Base-by-base conservation (phyloP, 1,284 basidiomycete species). In the Microbotryum saponariae region DNA sequence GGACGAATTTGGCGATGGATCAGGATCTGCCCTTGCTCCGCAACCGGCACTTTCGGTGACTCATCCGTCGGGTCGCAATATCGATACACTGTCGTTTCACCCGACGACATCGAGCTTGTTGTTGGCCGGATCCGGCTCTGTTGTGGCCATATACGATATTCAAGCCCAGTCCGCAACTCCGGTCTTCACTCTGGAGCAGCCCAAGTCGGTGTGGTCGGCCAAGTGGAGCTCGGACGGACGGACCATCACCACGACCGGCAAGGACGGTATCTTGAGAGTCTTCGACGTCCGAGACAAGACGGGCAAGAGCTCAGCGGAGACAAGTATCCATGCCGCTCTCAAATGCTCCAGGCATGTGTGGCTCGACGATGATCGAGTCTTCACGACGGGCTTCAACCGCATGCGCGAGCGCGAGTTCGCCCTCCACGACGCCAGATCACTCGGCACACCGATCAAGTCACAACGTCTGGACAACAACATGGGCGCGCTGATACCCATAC, bases 331-430 rank as follows among this genome's bases (percentile, higher is more conserved):
- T 44, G 23, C 61, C 56, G 71, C 66, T 44, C 42, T 64, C 69
- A 51, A 68, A 65, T 21, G 62, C 71, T 45, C 63, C 46, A 59
- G 62, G 62, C 58, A 77, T 16, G 70, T 76, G 31, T 77, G 77
- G 64, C 75, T 76, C 2, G 69, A 74, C 7, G 73, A 70, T 9
- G 61, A 71, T 14, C 73, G 76, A 29, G 64, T 78, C 51, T 74
- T 79, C 66, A 65, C 77, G 18, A 78, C 77, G 0, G 75, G 76
- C 2, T 76, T 76, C 58, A 75, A 75, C 8, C 74, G 75, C 49
- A 68, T 71, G 46, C 51, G 65, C 21, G 61, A 63, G 14, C 63
- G 73, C 59, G 58, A 71, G 53, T 63, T 67, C 61, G 57, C 72
- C 58, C 27, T 72, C 57, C 53, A 65, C 60, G 61, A 72, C 63